Percentiles rank a stretch among this genome's conserved stretches.
These are phyloP conservation scores for Dictyostelium discoideum DNA, from an alignment of 78 protist species.

Conservation along the genomic window DNA sequence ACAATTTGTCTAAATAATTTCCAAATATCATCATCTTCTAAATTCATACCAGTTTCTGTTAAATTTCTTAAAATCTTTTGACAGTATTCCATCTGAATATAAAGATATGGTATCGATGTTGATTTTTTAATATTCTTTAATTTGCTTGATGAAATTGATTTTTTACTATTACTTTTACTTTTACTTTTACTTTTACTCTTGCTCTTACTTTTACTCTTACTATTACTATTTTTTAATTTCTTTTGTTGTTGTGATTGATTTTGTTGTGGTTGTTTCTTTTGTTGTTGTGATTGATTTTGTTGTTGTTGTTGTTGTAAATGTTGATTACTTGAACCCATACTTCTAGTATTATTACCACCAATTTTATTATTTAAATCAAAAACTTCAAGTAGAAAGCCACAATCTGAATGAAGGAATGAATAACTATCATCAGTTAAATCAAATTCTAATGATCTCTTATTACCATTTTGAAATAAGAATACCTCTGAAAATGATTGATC, in stretches of 20 bases:
- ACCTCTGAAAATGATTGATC: constrained; percentile 14
- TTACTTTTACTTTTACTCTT: background rate
- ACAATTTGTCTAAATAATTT: constrained; percentile 81
- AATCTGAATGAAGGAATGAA: constrained; percentile 60
- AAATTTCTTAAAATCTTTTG: constrained; percentile 62
- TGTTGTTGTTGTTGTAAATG: background rate
- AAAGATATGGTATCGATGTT: constrained; percentile 30
- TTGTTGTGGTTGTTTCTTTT: background rate
- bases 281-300: background rate
- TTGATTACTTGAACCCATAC: background rate
- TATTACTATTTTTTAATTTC: background rate
- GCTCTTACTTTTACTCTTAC: background rate
- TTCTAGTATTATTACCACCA: constrained; percentile 30
- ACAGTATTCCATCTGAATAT: constrained; percentile 87
- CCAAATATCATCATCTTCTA: constrained; percentile 82
- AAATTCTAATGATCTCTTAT: constrained; percentile 34
- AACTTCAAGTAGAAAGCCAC: constrained; percentile 37
- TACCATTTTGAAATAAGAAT: constrained; percentile 7
- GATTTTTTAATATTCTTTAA: background rate
- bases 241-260: background rate
- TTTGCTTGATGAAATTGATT: background rate
- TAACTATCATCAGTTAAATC: constrained; percentile 76
- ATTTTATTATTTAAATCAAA: constrained; percentile 48
- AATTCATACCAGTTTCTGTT: constrained; percentile 61
- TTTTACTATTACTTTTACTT: background rate